Base-by-base conservation (phyloP, 2,329 filamentous ascomycete species). In the Claviceps capensis region DNA sequence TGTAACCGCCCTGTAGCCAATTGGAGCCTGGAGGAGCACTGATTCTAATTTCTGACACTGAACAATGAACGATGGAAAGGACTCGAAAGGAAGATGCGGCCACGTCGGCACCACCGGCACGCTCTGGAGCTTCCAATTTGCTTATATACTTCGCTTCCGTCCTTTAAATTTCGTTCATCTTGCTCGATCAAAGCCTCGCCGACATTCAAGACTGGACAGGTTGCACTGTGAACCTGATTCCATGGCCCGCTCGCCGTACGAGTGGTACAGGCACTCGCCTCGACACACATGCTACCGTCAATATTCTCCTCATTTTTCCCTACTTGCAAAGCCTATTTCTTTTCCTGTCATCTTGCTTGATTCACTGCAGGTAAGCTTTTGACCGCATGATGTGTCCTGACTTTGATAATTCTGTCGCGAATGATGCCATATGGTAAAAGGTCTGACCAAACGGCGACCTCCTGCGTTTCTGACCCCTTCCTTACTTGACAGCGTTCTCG, bases 381-480 rank as follows among this genome's bases (percentile, higher is more conserved):
- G 26, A 5, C 2, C 19, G 11, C 22, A 22, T 19, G n/a, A 13
- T 34, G 37, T 44, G 34, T 41, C 16, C 36, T 17, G 3, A 48
- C 16, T 38, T 46, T 17, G 16, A 26, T 47, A 11, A 38, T 22
- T 16, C 51, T 44, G 34, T 54, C 47, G 65, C 62, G 59, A 62
- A 72, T 77, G 78, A 81, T 81, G 76, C 73, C 62, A 50, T 55
- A 66, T 78, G 78, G 78, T 81, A 82, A 82, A 82, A 81, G 78
- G 78, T 78, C 78, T 70, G 77, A 82, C 73, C 66, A 67, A 69
- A 65, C 62, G 62, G 67, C 66, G 66, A 62, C 65, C 66, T 64
- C 64, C 73, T 71, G 76, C 74, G 76, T 69, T 64, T 65, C 62
- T 61, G 61, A 40, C 34, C 49, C 17, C 49, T 46, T 37, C 45